A percentile compares a stretch with the other conserved stretches of the same genome.
Evolutionary conservation across 73 alveolate species (phyloP).

Genomic region (Uronychia binucleata): DNA sequence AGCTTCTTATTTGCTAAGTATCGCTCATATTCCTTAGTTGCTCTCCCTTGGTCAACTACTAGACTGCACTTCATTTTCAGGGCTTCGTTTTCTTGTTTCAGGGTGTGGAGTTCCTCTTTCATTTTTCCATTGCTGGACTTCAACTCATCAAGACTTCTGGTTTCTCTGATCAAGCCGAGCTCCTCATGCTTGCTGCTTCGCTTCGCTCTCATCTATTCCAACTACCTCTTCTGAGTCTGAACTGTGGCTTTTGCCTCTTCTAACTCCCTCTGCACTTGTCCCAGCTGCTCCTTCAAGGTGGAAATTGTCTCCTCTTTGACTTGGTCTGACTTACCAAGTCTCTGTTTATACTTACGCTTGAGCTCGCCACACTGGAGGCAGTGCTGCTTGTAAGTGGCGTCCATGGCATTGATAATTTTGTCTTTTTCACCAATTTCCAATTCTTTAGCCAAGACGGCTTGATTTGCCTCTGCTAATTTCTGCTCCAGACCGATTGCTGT

Average conservation of each 20-base stretch:
- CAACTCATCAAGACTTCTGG: background rate
- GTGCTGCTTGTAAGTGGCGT: background rate
- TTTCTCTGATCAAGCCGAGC: too few relatives aligned
- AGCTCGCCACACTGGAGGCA: background rate
- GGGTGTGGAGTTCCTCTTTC: background rate
- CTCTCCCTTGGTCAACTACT: background rate
- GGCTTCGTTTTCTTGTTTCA: background rate
- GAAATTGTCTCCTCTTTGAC: background rate
- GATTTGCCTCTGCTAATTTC: background rate
- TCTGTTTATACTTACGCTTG: background rate
- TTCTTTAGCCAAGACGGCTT: background rate
- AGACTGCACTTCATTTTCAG: background rate
- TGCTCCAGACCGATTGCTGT: background rate
- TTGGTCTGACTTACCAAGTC: background rate
- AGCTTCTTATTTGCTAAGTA: background rate
- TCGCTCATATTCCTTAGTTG: background rate
- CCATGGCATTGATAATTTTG: background rate
- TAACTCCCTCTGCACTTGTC: background rate
- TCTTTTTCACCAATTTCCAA: background rate
- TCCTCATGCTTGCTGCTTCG: too few relatives aligned
- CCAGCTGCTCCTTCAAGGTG: background rate
- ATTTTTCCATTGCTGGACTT: background rate
- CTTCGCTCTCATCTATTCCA: too few relatives aligned
- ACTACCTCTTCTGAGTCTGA: too few relatives aligned
- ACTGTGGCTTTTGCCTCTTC: background rate